Evolutionary conservation across 306 rosid species (phyloP).

Genomic region (Hippophae tibetana): DNA sequence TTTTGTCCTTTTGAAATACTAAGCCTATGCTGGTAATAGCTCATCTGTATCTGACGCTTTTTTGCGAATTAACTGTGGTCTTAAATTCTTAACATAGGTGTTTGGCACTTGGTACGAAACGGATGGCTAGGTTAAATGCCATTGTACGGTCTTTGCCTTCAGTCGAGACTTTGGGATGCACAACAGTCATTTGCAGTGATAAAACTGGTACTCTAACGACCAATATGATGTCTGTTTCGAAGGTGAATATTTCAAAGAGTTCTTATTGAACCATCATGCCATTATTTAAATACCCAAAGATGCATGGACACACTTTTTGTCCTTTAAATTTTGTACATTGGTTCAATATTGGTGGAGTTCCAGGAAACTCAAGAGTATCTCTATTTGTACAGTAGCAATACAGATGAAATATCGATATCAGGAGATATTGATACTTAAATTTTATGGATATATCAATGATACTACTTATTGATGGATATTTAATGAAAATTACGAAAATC

Average conservation of each 20-base stretch:
- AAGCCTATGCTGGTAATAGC: neutral
- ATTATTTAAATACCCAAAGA: constrained; percentile 6
- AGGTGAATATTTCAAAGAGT: constrained; percentile 36
- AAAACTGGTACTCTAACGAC: constrained; percentile 97
- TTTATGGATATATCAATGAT: too few species aligned
- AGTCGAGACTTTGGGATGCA: constrained; percentile 95
- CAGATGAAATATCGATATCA: too few species aligned
- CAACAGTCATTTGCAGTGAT: constrained; percentile 97
- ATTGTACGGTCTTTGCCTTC: constrained; percentile 90
- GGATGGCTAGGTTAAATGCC: constrained; percentile 96
- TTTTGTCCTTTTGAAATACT: too few species aligned
- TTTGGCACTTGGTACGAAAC: constrained; percentile 96
- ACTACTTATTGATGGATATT: too few species aligned
- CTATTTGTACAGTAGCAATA: too few species aligned
- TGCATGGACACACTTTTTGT: neutral
- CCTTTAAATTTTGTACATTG: neutral
- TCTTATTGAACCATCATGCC: constrained; percentile 7
- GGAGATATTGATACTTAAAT: too few species aligned
- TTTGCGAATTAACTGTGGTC: constrained; percentile 4
- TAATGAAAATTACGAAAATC: too few species aligned
- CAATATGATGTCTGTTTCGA: constrained; percentile 91
- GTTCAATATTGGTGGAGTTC: too few species aligned
- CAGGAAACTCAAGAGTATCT: too few species aligned
- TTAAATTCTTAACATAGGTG: constrained; percentile 39
- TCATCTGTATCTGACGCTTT: neutral